phyloP scores from a whole-genome alignment of 495 filamentous ascomycete species.

The Lophium mytilinum region DNA sequence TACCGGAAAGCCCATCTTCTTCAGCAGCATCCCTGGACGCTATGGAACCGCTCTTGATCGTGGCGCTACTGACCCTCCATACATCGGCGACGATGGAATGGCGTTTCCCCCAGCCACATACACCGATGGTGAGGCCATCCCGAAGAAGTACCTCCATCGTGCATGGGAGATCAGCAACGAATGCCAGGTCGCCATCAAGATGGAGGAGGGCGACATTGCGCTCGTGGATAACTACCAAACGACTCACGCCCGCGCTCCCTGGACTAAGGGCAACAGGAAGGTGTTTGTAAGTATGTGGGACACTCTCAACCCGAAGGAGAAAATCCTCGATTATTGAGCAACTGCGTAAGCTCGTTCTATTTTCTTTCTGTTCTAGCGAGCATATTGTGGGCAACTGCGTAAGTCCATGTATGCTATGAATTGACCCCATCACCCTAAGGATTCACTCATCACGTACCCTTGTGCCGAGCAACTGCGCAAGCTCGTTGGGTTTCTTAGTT shows the following conservation, averaged over 20 bases:
- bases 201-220: background rate
- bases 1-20: background rate
- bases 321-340: background rate
- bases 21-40: background rate
- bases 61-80: background rate
- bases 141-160: background rate
- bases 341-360: background rate
- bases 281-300: background rate
- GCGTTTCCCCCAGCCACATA: background rate
- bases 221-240: background rate
- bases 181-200: background rate
- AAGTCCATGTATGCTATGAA: background rate
- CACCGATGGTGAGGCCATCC: background rate
- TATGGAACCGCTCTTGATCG: background rate
- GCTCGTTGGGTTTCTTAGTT: background rate
- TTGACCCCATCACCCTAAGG: too few relatives aligned
- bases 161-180: background rate
- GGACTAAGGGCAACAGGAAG: background rate
- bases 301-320: background rate
- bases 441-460: too few relatives aligned
- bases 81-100: background rate
- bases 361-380: background rate
- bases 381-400: background rate
- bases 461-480: too few relatives aligned
- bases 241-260: background rate